Base-by-base conservation (phyloP, 2,329 filamentous ascomycete genomes). In the Alternaria viburni region DNA sequence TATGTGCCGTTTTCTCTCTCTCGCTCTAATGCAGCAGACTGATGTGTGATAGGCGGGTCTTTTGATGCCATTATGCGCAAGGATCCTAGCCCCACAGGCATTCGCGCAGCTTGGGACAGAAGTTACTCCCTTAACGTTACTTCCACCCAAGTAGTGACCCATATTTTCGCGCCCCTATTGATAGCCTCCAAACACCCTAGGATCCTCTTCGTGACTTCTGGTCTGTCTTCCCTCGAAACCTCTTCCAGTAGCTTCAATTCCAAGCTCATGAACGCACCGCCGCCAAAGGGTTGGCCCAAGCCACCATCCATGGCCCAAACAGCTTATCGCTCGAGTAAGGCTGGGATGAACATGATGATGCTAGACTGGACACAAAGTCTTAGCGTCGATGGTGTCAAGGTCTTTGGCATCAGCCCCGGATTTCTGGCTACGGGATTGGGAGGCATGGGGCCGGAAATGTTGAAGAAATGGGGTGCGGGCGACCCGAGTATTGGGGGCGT, bases 311-410 rank as follows among this genome's bases (percentile, higher is more conserved):
- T 64, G 6, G 71, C 73, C 21, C 70, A 69, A 11, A 68, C 80
- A 1, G 73, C 74, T 12, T 84, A 85, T 59, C 77, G 82, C 9
- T 73, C 73, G 57, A 77, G 76, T 28, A 86, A 86, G 73, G 77
- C 80, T 5, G 84, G 80, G 1, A 55, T 86, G 66, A 86, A 84
- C 43, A 86, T 86, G 77, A 36, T 85, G 67, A 83, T 84, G 80
- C 65, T 85, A 50, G 79, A 84, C 13, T 88, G 85, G 84, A 64
- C 74, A 32, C 75, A 77, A 28, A 67, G 76, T 72, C 67, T 85
- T 32, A 77, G 84, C 15, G 86, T 82, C 78, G 72, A 81, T 56
- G 77, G 80, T 3, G 77, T 79, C 26, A 87, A 86, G 66, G 82
- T 86, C 0, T 86, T 81, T 65, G 74, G 69, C 0, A 78, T 85